Evolutionary conservation across 1,139 yeast genomes (phyloP).

Genomic region (Scheffersomyces parashehatae): DNA sequence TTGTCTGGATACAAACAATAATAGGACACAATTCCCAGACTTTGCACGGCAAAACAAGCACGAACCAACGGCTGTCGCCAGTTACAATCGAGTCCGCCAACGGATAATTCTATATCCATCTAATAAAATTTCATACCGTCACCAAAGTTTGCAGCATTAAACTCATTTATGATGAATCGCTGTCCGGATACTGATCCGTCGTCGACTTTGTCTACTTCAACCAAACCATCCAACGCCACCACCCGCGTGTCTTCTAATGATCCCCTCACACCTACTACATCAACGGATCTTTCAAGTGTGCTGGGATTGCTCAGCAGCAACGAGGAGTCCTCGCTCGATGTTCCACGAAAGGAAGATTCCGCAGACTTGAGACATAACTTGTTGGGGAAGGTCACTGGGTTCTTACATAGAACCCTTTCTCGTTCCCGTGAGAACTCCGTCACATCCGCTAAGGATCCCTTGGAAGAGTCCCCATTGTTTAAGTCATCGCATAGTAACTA

Average conservation of each 20-base stretch:
- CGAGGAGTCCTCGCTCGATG: constrained; percentile 6
- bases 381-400: constrained; percentile 35
- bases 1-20: no score
- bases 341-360: constrained; percentile 12
- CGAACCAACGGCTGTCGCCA: no score
- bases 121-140: no score
- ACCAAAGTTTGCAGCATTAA: no score
- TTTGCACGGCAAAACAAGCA: no score
- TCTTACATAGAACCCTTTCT: constrained; percentile 25
- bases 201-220: no score
- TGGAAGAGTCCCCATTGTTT: background rate
- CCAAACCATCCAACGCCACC: constrained; percentile 11
- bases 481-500: no score
- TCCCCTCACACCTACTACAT: constrained; percentile 15
- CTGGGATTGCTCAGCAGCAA: constrained; percentile 1
- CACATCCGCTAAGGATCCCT: constrained; percentile 8
- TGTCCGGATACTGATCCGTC: no score
- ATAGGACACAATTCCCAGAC: no score
- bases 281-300: constrained; percentile 2
- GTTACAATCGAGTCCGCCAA: no score
- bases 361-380: constrained; percentile 24
- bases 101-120: no score
- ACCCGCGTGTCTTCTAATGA: constrained; percentile 16
- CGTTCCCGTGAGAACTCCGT: constrained; percentile 19
- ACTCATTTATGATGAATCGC: no score